A percentile compares a stretch with the other conserved stretches of the same genome.
Conservation (phyloP, 75 land plant genomes). For the Sequoiadendron giganteum region DNA sequence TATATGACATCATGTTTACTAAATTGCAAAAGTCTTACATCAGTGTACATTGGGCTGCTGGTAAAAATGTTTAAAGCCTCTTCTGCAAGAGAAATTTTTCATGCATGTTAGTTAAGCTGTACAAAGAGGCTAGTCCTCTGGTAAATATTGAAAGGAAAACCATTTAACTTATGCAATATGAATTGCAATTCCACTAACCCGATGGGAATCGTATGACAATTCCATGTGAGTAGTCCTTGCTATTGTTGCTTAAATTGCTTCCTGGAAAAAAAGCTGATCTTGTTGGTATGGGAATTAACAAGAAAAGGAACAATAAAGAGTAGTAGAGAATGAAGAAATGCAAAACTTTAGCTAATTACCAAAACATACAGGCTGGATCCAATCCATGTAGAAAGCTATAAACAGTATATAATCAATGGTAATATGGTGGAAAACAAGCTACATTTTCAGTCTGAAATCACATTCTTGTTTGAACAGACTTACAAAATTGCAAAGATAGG, state of each 20-base stretch:
- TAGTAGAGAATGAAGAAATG: no score
- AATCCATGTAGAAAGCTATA: background rate
- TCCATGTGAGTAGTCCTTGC: constrained; percentile 69
- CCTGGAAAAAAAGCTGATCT: constrained; percentile 40
- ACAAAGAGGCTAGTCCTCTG: background rate
- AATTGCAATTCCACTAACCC: constrained; percentile 33
- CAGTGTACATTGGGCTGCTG: constrained; percentile 34
- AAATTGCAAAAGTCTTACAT: constrained; percentile 34
- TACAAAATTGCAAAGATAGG: background rate
- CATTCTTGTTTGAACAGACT: background rate
- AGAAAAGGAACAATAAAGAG: background rate
- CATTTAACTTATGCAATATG: background rate
- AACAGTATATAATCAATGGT: background rate
- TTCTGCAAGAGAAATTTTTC: constrained; percentile 39
- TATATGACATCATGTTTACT: background rate
- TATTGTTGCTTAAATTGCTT: constrained; percentile 37
- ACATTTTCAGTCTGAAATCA: background rate
- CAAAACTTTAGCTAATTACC: background rate
- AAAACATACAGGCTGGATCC: background rate
- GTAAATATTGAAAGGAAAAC: background rate
- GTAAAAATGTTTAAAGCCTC: constrained; percentile 70
- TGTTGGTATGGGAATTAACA: background rate
- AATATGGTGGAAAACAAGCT: background rate
- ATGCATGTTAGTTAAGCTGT: constrained; percentile 5
- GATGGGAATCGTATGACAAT: constrained; percentile 77